Evolutionary conservation across 208 protist genomes (phyloP), one percentile per base, ranked within the genome.

Genomic region (Acanthamoeba sp.): DNA sequence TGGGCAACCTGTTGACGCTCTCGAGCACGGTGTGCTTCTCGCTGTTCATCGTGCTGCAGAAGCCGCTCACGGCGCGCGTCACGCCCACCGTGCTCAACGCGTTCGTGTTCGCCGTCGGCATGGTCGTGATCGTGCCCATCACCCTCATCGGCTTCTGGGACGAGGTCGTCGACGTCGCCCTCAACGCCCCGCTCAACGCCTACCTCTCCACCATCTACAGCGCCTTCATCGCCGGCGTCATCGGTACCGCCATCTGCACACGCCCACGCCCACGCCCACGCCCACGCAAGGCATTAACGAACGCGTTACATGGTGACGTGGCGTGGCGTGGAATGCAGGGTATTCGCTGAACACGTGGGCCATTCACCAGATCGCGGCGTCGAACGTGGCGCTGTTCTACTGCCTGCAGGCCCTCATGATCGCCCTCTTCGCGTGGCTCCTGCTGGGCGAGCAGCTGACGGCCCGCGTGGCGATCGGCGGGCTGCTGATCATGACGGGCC

Each of bases 401-500:
- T 78, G 69, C 69, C 69, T 78, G 69, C 69, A 78, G 36, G 69
- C 69, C 14, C 69, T 78, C 29, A 78, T 78, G 69, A 78, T 78
- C 36, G 69, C 69, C 10, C 69, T 78, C 34, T 42, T 78, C 24
- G 69, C 69, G 36, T 78, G 69, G 69, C n/a, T 78, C 29, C 32
- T 78, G 29, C 69, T 78, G 36, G 69, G 69, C 69, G 69, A 78
- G 69, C 69, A 42, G 34, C 69, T 78, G 32, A 78, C 69, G 3
- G 24, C 2, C 14, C 69, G 69, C 32, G 69, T 78, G 20, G 69
- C 69, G 5, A 12, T 78, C 36, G 69, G 69, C 18, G 69, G 69
- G 29, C 36, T 78, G 24, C 69, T 78, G 32, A 78, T 78, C 36
- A 78, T 78, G 69, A 32, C 69, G 24, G 69, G 69, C 69, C 69